phyloP scores from a whole-genome alignment of 2,329 filamentous ascomycete species.

The Claviceps sp. region DNA sequence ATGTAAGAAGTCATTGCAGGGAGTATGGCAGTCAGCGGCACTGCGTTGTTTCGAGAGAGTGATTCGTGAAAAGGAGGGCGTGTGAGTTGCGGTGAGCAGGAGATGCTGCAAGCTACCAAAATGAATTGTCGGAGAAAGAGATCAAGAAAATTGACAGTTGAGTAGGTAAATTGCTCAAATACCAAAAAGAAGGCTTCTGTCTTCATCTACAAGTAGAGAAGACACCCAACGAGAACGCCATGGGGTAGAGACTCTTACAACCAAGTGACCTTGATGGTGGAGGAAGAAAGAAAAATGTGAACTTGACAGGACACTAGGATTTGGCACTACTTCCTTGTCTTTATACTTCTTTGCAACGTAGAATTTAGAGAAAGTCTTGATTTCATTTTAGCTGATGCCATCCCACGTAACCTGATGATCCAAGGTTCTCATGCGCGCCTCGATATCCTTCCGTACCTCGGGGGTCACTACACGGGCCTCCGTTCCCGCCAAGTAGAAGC shows the following conservation, averaged over 20 bases:
- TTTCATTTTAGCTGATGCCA: slow-evolving; percentile 26
- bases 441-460: slow-evolving; percentile 17
- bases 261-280: background rate
- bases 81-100: background rate
- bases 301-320: background rate
- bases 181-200: background rate
- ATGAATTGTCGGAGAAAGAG: background rate
- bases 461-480: slow-evolving; percentile 14
- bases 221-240: background rate
- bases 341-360: too few relatives aligned
- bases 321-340: too few relatives aligned
- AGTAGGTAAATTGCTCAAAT: background rate
- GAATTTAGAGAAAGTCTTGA: background rate
- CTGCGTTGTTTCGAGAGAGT: background rate
- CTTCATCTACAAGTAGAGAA: background rate
- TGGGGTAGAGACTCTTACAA: background rate
- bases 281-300: background rate
- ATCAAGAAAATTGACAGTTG: background rate
- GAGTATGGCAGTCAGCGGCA: too few relatives aligned
- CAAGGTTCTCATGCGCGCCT: slow-evolving; percentile 17
- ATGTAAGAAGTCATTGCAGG: slow-evolving; percentile 15
- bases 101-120: background rate
- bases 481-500: slow-evolving; percentile 18
- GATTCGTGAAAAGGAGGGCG: too few relatives aligned
- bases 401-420: slow-evolving; percentile 29